Evolutionary conservation across 331 rosid species (phyloP).

Genomic region (Pyracantha coccinea): DNA sequence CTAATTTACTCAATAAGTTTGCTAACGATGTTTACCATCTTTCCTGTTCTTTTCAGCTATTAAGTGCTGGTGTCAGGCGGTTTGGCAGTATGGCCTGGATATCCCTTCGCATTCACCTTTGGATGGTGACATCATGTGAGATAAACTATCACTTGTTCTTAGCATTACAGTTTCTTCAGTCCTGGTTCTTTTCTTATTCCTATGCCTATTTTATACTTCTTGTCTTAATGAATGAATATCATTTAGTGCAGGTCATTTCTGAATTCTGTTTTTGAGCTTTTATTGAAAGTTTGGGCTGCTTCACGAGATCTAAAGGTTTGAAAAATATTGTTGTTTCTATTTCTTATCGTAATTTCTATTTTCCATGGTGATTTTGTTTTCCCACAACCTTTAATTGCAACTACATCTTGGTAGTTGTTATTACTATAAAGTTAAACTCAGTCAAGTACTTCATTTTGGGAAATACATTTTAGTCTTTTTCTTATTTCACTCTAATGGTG

Average conservation of each 20-base stretch:
- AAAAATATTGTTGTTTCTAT: constrained; percentile 1
- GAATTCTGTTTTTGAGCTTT: constrained; percentile 93
- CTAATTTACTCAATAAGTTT: not conserved
- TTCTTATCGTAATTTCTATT: constrained; percentile 1
- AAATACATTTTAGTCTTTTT: not conserved
- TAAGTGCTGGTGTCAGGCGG: constrained; percentile 99
- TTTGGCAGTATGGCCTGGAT: constrained; percentile 68
- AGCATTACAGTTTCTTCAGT: not conserved
- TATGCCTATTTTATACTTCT: constrained; percentile 6
- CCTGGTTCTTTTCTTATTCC: not conserved
- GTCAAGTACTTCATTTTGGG: not conserved
- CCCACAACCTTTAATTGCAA: not conserved
- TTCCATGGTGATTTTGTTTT: not conserved
- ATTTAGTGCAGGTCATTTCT: constrained; percentile 83
- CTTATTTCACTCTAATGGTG: too few species aligned
- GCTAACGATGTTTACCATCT: not conserved
- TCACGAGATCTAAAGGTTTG: constrained; percentile 91
- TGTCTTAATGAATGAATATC: constrained; percentile 25
- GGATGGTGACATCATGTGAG: constrained; percentile 91
- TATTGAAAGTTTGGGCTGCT: constrained; percentile 91
- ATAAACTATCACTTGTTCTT: constrained; percentile 19
- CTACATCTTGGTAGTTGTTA: not conserved
- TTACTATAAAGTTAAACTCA: not conserved
- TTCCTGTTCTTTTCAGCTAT: constrained; percentile 61
- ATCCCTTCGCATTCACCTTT: constrained; percentile 59